Base-by-base conservation (phyloP, 768 basidiomycete species). In the Pseudohyphozyma bogoriensis region DNA sequence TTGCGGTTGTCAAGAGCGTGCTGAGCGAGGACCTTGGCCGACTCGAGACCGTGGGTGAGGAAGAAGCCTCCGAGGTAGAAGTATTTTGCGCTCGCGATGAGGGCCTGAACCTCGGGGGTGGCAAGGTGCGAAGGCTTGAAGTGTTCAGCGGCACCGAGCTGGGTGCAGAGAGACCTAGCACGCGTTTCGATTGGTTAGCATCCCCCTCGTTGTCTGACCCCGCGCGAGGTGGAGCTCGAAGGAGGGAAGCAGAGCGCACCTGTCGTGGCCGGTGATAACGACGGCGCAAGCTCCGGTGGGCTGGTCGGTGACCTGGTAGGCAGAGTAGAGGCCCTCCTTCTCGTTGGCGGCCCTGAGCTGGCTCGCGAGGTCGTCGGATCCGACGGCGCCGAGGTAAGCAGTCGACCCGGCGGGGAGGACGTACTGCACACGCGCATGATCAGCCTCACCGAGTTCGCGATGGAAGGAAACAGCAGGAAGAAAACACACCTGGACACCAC, bases 61-160 rank as follows among this genome's bases (percentile, higher is more conserved):
- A 99, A 96, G 79, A 85, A 99, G 11, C 93, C 93, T 71, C 90
- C 93, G 62, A 96, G 83, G 77, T 99, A 99, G 79, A 81, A 95
- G 73, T 81, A 81, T 72, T 86, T 84, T 60, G 92, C 93, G 49
- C 77, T 79, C 8, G 87, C 80, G 70, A 97, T 78, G 66, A 90
- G 77, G 35, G 83, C 80, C 31, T 86, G 83, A 65, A 97, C 83
- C 55, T 78, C 75, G 18, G 85, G 79, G 12, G 87, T 85, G 12
- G 81, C 78, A 46, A 99, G 79, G 75, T 96, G 89, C 6, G 83
- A 78, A 60, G 81, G 79, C 16, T 85, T 82, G 74, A 95, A 97
- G 72, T 83, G 85, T 76, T 97, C 93, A 5, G 95, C 93, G 20
- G 83, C 83, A 29, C 85, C 85, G 55, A 99, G 79, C 63, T 84